Evolutionary conservation across 225 moss, liverwort and hornwort species (phyloP).

Genomic region (Pleurozium schreberi): DNA sequence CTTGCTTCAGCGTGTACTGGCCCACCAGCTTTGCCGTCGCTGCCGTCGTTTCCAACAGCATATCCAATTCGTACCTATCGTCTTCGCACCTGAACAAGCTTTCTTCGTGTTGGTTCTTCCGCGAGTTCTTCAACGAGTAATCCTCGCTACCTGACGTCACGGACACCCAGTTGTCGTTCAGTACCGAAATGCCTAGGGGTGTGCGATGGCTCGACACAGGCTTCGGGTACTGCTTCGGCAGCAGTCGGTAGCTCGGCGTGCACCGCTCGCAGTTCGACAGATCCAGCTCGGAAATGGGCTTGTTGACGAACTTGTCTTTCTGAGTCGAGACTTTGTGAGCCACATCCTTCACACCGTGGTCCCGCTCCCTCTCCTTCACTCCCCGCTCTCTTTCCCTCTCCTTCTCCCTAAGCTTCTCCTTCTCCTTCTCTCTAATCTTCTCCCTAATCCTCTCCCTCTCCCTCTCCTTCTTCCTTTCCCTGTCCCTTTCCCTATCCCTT

Average conservation of each 20-base stretch:
- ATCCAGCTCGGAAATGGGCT: slow-evolving; percentile 93
- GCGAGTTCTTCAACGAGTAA: slow-evolving; percentile 80
- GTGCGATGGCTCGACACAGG: slow-evolving; percentile 72
- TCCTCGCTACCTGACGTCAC: slow-evolving; percentile 96
- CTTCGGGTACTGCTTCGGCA: slow-evolving; percentile 77
- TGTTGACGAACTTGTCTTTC: slow-evolving; percentile 80
- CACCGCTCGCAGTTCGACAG: slow-evolving; percentile 85
- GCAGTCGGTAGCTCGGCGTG: slow-evolving; percentile 87
- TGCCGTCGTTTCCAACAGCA: slow-evolving; percentile 65
- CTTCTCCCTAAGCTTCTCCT: slow-evolving; percentile 11
- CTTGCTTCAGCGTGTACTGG: slow-evolving; percentile 41
- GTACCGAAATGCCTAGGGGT: slow-evolving; percentile 53
- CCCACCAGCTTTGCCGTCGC: slow-evolving; percentile 55
- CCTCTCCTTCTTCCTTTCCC: neutral
- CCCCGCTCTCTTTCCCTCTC: slow-evolving; percentile 16
- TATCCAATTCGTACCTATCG: slow-evolving; percentile 84
- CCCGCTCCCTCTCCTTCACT: slow-evolving; percentile 29
- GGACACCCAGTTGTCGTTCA: slow-evolving; percentile 92
- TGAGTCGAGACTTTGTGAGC: slow-evolving; percentile 39
- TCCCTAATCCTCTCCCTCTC: neutral
- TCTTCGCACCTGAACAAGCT: slow-evolving; percentile 87
- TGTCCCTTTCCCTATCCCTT: slow-evolving; percentile 20
- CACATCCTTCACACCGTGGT: slow-evolving; percentile 37
- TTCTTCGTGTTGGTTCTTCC: slow-evolving; percentile 92
- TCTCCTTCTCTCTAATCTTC: neutral